A percentile compares a stretch with the other conserved stretches of the same genome.
These are phyloP conservation scores for Haematococcus sp. DNA, from an alignment of 139 green algal genomes.

Conservation along the genomic window DNA sequence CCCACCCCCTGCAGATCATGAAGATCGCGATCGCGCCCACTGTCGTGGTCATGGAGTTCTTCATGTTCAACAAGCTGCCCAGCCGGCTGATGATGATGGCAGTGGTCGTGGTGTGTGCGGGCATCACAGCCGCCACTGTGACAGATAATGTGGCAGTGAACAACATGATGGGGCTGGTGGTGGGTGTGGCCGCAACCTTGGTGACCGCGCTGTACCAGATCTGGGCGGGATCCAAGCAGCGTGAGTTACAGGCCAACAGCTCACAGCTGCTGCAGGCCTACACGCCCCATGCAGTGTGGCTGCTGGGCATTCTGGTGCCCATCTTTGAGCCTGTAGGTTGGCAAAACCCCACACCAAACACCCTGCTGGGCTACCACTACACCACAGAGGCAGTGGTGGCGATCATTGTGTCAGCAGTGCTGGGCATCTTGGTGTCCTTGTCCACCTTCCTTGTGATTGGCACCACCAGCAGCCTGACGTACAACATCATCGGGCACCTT, in stretches of 20 bases:
- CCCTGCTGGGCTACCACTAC: constrained; percentile 64
- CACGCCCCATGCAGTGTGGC: constrained; percentile 14
- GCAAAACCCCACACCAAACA: constrained; percentile 21
- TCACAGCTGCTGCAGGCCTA: constrained; percentile 50
- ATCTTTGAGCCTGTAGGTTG: constrained; percentile 36
- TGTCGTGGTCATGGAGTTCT: constrained; percentile 66
- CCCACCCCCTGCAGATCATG: constrained; percentile 38
- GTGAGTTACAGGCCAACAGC: constrained; percentile 50
- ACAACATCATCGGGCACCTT: constrained; percentile 73
- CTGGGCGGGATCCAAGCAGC: constrained; percentile 50
- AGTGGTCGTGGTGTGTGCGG: constrained; percentile 74
- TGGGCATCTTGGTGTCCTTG: constrained; percentile 86
- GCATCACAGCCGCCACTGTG: constrained; percentile 77
- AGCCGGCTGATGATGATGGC: constrained; percentile 28
- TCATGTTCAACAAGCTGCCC: constrained; percentile 51
- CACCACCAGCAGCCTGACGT: constrained; percentile 53
- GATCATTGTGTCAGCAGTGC: constrained; percentile 68
- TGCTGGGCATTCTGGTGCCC: constrained; percentile 59
- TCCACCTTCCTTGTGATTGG: constrained; percentile 73
- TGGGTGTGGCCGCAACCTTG: constrained; percentile 60
- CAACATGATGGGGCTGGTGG: constrained; percentile 57
- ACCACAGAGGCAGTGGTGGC: constrained; percentile 41
- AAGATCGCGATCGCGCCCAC: constrained; percentile 86
- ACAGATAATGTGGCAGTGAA: constrained; percentile 57
- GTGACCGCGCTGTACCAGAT: constrained; percentile 72